Base-by-base conservation (phyloP, 2,329 filamentous ascomycete species). In the Fusarium sp. region DNA sequence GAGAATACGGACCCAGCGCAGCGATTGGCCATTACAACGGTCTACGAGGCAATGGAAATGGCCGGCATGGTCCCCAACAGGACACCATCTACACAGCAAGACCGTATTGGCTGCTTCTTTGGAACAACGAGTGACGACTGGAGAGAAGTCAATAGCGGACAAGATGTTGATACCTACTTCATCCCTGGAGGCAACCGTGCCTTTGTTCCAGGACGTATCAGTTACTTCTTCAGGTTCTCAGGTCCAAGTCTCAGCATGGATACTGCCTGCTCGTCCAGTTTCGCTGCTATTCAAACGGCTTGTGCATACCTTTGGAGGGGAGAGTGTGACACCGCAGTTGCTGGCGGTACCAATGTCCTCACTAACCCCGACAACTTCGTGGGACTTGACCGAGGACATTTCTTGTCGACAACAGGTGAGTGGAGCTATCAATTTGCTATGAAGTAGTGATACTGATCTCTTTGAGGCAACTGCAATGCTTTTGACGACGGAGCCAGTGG, bases 401-500 rank as follows among this genome's bases (percentile, higher is more conserved):
- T 93, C 81, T 83, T 93, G 68, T 91, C 91, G n/a, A 81, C 77
- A 61, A 81, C 74, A 5, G 71, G 70, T 73, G 42, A 63, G 62
- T 36, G 14, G 25, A 25, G 7, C 25, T 9, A 1, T 5, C 38
- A 27, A 13, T 5, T 25, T 35, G 18, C 13, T 33, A 33, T 5
- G 13, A 5, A 29, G 10, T 11, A 68, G 47, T 50, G 56, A 63
- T 22, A 91, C 94, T 52, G 91, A 94, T 22, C 95, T 94, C 2
- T 97, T 97, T 78, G 97, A 63, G 59, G 59, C 94, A 42, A 40
- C 11, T 75, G 72, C 73, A 71, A 88, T 81, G 90, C 94, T 0
- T 96, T 94, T 79, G 94, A 96, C 79, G 92, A 94, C 71, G 90
- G 89, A 29, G 94, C 94, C 1, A 93, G 95, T 82, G 94, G 94